These are phyloP conservation scores for Calendula officinalis DNA, from an alignment of 129 eudicot genomes.

Conservation along the genomic window DNA sequence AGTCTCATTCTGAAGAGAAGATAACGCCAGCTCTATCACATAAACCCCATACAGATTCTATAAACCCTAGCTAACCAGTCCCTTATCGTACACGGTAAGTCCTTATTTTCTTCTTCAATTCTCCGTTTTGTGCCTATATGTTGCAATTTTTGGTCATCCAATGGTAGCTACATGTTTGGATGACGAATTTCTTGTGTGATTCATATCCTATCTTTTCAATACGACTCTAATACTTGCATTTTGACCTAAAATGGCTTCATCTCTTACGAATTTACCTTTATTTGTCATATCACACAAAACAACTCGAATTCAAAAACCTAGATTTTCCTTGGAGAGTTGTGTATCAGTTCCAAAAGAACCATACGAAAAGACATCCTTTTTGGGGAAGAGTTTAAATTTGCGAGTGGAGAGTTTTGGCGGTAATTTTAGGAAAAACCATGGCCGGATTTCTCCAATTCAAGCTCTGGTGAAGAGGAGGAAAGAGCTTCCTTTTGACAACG, in stretches of 20 bases:
- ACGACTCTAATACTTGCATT: conserved; percentile 36
- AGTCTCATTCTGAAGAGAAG: background rate
- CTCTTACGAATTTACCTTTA: conserved; percentile 51
- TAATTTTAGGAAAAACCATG: conserved; percentile 39
- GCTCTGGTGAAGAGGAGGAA: conserved; percentile 90
- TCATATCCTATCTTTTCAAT: background rate
- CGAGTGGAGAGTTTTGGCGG: conserved; percentile 17
- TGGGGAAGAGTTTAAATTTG: conserved; percentile 46
- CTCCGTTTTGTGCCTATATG: background rate
- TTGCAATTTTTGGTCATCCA: background rate
- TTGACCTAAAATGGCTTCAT: conserved; percentile 43
- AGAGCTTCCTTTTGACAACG: conserved; percentile 91
- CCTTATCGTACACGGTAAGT: conserved; percentile 18
- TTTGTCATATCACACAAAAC: conserved; percentile 39
- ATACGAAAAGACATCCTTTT: conserved; percentile 39
- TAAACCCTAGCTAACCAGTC: background rate
- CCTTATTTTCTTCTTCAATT: background rate
- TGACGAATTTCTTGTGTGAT: conserved; percentile 14
- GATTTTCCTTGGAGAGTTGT: conserved; percentile 20
- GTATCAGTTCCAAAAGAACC: background rate
- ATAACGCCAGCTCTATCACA: background rate
- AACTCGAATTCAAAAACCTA: conserved; percentile 35
- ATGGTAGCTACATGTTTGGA: background rate
- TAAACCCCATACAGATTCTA: background rate
- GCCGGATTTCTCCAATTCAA: conserved; percentile 44